A percentile compares a stretch with the other conserved stretches of the same genome.
phyloP scores from a whole-genome alignment of 805 yeast species.

The Saccharomyces jurei region DNA sequence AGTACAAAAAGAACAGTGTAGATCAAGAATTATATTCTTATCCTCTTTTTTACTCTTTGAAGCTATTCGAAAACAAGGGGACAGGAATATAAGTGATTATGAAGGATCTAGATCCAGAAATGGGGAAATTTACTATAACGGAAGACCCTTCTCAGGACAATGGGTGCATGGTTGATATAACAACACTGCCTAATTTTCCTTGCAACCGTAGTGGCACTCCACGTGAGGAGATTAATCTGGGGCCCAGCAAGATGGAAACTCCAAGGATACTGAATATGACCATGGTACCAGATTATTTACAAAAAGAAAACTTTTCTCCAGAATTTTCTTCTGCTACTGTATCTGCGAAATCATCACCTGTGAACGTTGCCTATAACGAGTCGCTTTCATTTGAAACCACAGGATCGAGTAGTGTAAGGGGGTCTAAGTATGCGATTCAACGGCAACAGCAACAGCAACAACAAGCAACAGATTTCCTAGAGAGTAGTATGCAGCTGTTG shows the following conservation, averaged over 20 bases:
- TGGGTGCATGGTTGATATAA: neutral
- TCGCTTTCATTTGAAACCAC: neutral
- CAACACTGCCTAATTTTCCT: neutral
- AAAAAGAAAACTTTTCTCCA: neutral
- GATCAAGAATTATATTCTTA: neutral
- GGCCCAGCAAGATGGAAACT: neutral
- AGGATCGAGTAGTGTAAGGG: neutral
- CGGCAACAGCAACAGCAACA: neutral
- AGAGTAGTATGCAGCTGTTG: neutral
- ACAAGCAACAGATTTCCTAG: neutral
- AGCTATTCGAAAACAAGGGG: neutral
- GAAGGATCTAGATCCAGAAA: neutral
- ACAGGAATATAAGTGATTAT: neutral
- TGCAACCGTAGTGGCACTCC: neutral
- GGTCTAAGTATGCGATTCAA: neutral
- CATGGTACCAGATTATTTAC: neutral
- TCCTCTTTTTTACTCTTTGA: neutral
- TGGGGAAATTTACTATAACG: neutral
- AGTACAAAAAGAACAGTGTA: neutral
- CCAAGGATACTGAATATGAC: neutral
- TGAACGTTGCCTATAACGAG: neutral
- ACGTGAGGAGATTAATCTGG: neutral
- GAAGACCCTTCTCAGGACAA: neutral
- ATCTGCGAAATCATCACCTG: neutral
- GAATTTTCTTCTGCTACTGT: neutral